Evolutionary conservation across 2,329 filamentous ascomycete species (phyloP).

Genomic region (Cordyceps farinosa): DNA sequence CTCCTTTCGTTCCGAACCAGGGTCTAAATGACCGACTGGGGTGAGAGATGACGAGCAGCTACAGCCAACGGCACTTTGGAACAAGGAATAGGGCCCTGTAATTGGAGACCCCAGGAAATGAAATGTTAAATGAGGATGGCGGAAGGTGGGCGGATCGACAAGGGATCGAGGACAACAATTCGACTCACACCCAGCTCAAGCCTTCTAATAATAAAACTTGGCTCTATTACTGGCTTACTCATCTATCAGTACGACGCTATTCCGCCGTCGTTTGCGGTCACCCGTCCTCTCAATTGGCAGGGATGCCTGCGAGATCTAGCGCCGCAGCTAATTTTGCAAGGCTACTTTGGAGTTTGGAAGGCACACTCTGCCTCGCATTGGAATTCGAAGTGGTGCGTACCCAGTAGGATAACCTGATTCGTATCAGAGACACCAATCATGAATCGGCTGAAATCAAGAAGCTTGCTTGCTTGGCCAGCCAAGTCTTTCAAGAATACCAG

Average conservation of each 20-base stretch:
- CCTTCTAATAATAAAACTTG: neutral
- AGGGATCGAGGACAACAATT: neutral
- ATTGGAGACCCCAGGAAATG: slow-evolving; percentile 15
- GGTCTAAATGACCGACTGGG: slow-evolving; percentile 6
- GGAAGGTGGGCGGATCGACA: slow-evolving; percentile 9
- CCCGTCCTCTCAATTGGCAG: slow-evolving; percentile 1
- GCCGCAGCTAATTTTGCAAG: slow-evolving; percentile 13
- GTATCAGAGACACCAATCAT: neutral
- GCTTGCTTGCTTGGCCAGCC: neutral
- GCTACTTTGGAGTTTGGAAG: neutral
- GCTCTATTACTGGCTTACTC: neutral
- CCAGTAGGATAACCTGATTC: slow-evolving; percentile 1
- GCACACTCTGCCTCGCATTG: neutral
- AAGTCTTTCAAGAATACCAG: neutral
- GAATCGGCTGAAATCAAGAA: neutral
- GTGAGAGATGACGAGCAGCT: slow-evolving; percentile 15
- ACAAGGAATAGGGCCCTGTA: neutral
- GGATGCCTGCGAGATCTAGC: slow-evolving; percentile 11
- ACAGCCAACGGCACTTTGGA: neutral
- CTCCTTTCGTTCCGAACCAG: neutral
- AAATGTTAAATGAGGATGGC: slow-evolving; percentile 7
- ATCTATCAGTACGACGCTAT: neutral
- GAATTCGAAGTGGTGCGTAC: neutral
- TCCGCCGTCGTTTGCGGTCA: neutral
- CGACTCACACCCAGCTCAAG: neutral